Evolutionary conservation across 495 filamentous ascomycete species (phyloP), one percentile per base, ranked within the genome.

Genomic region (Lasiosphaeria hispida): DNA sequence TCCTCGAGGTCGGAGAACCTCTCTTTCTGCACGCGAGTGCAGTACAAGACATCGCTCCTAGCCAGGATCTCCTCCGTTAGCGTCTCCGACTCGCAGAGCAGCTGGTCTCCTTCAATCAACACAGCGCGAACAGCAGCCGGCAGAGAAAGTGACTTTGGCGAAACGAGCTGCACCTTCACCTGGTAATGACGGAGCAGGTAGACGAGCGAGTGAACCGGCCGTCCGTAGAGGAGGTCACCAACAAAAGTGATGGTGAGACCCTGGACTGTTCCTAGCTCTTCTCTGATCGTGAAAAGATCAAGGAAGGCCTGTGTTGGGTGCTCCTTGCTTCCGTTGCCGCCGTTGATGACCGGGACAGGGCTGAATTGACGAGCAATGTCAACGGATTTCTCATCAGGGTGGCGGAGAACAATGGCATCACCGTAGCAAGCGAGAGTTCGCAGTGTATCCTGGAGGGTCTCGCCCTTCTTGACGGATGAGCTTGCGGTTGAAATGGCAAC

Each of bases 251-350:
- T 93, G 48, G 90, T 96, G 60, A 97, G 78, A 40, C 91, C 92
- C 63, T 89, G 90, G 51, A 97, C 93, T 4, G 91, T 96, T 54
- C 94, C 94, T 15, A 97, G 81, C 75, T 98, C 94, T 74, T 98
- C 92, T 53, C 95, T 87, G 71, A 98, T 97, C 38, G 94, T 98
- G 80, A 96, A 97, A 61, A 98, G 84, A 67, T 98, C 94, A n/a
- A 97, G 81, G 85, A 98, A 92, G 4, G 94, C 94, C 74, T 98
- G 94, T 0, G 95, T 97, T 3, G 94, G 94, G 73, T 98, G 94
- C 76, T 98, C 94, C 62, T 89, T 82, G 71, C 87, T 88, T 56
- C 94, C 94, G 69, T 97, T 98, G 47, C 94, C 94, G 62, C 91
- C 94, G 68, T 98, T 98, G 77, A 98, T 92, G 68, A 98, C 84